Evolutionary conservation across 257 asterid genomes (phyloP), one percentile per base, ranked within the genome.

Genomic region (Solanum corneliomulleri): DNA sequence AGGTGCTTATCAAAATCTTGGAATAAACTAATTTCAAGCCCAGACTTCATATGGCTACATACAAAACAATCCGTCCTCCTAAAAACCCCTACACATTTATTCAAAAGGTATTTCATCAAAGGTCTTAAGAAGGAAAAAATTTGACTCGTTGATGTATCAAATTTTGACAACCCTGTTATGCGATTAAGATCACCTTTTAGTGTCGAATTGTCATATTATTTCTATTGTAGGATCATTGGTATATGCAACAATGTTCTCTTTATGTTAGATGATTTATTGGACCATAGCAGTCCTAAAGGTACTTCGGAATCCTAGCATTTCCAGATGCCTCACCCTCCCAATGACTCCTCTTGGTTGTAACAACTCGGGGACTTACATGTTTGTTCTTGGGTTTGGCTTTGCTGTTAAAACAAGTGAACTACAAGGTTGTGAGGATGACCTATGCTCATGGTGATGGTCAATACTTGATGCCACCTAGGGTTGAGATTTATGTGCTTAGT

Each of bases 301-400:
- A 47, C 88, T 92, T 1, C 90, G 92, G 93, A 92, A 90, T 84
- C 94, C 92, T 16, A 49, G 49, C 47, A 88, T 92, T 56, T 83
- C 70, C 70, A 88, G 89, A 27, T 87, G 82, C 45, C 15, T 92
- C 10, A 83, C n/a, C 41, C 49, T 89, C 62, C 90, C 93, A 7
- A 10, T n/a, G 87, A 82, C 92, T 12, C 56, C 62, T 18, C 62
- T 86, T 4, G 10, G 44, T 47, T 18, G 33, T 6, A 45, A 88
- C 37, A 37, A 39, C 80, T 23, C 12, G 29, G 87, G 66, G 7
- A 44, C 83, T 21, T 23, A 29, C 56, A 87, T 82, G 78, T 56
- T 83, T 31, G 72, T 74, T 4, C 25, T 83, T 72, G 89, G 89
- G 23, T 87, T 83, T 60, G 87, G 89, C 21, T 83, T n/a, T 83